Base-by-base conservation (phyloP, 169 alveolate genomes). In the Plasmodium gaboni region DNA sequence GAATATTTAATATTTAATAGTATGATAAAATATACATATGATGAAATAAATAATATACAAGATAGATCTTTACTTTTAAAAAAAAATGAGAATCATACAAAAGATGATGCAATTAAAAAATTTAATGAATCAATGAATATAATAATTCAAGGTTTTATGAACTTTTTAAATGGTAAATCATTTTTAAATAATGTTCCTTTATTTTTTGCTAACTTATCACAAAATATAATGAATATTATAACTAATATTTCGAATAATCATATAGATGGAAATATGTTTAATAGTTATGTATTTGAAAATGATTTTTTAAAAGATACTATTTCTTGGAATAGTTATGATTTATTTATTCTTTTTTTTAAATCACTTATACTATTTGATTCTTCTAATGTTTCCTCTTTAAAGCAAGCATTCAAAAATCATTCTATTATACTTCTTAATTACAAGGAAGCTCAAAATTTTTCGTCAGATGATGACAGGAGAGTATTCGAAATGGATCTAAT, bases 341-440 rank as follows among this genome's bases (percentile, higher is more conserved):
- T 83, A 53, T 83, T 83, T 68, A 68, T 83, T 8, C 80, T 83
- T 24, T 83, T 83, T 55, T 83, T 83, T 50, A 83, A 83, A 71
- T 42, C 91, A 4, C 61, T 83, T n/a, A 42, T 83, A 69, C 69
- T 83, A 42, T 83, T 83, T 83, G 91, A 68, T 48, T 53, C 72
- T 5, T 68, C 91, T 6, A 83, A 83, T 83, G 91, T 83, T 68
- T 83, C 91, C 12, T 67, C 80, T 17, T 68, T 83, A 65, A 68
- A 83, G 42, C 68, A 67, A 53, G 70, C 28, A 13, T 83, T 83
- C 64, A 83, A 63, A 67, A 68, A 67, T 42, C 91, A 83, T 15
- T 70, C 90, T 17, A 55, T 80, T 26, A 80, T 80, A 68, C 69
- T 83, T 67, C 46, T 24, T 24, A 83, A 69, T 67, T 83, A 83